Evolutionary conservation across 2,329 filamentous ascomycete genomes (phyloP).

Genomic region (Apiospora arundinis): DNA sequence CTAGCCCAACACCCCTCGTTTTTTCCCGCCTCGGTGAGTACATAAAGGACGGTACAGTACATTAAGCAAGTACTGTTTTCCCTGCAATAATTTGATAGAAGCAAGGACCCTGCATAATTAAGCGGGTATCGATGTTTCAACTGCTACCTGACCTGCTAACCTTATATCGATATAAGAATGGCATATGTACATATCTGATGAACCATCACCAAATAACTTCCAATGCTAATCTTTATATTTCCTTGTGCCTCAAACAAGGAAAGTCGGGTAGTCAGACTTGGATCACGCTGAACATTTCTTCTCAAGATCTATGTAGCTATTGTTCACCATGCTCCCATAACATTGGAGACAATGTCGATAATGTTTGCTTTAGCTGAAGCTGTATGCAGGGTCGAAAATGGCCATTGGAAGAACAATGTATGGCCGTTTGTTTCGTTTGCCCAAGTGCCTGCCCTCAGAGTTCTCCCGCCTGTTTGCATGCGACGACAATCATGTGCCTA

Average conservation of each 20-base stretch:
- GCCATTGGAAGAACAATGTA: background rate
- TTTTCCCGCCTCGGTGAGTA: background rate
- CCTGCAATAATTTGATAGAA: background rate
- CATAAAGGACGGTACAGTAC: background rate
- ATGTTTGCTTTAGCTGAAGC: background rate
- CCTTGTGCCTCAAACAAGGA: background rate
- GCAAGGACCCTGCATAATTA: background rate
- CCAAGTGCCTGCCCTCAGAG: background rate
- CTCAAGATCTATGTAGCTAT: background rate
- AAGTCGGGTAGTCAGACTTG: background rate
- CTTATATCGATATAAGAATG: background rate
- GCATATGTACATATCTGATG: background rate
- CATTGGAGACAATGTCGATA: background rate
- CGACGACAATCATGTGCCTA: background rate
- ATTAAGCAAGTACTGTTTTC: too few species aligned
- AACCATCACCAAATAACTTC: background rate
- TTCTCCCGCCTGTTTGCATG: background rate
- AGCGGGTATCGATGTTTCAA: background rate
- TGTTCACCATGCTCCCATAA: background rate
- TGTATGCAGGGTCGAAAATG: background rate
- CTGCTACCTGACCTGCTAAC: background rate
- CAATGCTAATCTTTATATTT: too few species aligned
- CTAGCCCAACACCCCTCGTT: slow-evolving; percentile 5
- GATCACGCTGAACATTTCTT: background rate
- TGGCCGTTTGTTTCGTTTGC: background rate